A percentile compares a stretch with the other conserved stretches of the same genome.
These are phyloP conservation scores for Retiboletus flavoniger DNA, from an alignment of 1,284 basidiomycete species.

Conservation along the genomic window DNA sequence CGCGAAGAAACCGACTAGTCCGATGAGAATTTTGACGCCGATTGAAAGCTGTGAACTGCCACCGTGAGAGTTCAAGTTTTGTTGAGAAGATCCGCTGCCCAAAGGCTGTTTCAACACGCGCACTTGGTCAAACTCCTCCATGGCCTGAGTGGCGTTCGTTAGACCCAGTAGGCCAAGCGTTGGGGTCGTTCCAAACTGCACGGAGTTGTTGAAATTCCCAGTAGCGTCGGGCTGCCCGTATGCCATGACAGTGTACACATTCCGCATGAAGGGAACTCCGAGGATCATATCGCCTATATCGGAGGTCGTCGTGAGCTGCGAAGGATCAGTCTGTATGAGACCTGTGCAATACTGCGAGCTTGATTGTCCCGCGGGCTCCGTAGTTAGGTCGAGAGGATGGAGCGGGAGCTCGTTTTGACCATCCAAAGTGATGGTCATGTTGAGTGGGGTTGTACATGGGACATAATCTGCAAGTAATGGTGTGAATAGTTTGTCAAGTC, in stretches of 20 bases:
- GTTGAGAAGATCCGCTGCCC: constrained; percentile 16
- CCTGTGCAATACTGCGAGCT: constrained; percentile 55
- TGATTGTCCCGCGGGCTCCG: constrained; percentile 38
- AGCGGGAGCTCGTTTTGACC: constrained; percentile 53
- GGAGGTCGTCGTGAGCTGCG: constrained; percentile 36
- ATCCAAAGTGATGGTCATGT: constrained; percentile 65
- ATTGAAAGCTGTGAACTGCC: constrained; percentile 45
- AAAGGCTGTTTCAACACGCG: constrained; percentile 61
- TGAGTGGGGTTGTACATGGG: constrained; percentile 65
- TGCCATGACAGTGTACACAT: constrained; percentile 70
- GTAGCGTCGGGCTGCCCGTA: constrained; percentile 48
- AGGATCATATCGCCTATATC: constrained; percentile 62
- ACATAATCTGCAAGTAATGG: constrained; percentile 55
- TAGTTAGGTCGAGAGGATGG: constrained; percentile 70
- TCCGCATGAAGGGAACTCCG: constrained; percentile 73
- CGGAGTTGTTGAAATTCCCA: constrained; percentile 43
- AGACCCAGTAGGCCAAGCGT: constrained; percentile 57
- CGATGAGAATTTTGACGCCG: constrained; percentile 61
- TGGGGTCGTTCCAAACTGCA: constrained; percentile 39
- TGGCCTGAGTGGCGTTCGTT: constrained; percentile 55
- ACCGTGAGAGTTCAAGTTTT: not conserved
- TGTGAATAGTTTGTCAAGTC: not conserved
- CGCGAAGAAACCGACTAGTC: constrained; percentile 53
- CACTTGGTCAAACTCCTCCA: constrained; percentile 65
- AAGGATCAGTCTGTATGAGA: constrained; percentile 57